Evolutionary conservation across 495 filamentous ascomycete species (phyloP), one percentile per base, ranked within the genome.

Genomic region (Daldinia grandis): DNA sequence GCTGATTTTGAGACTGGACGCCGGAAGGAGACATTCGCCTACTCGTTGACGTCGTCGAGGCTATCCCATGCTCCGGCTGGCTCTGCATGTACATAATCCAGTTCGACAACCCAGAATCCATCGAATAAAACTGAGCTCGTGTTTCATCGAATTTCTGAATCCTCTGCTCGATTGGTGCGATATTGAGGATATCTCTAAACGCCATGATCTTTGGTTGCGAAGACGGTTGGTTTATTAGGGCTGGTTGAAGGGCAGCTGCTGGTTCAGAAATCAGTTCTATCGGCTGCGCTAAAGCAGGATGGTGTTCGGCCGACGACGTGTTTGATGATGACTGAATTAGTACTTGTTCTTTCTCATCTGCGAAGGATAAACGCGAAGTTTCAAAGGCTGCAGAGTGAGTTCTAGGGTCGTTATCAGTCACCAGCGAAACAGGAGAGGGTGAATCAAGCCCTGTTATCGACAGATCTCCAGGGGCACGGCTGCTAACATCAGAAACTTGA

Each of bases 101-200:
- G 56, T 90, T 80, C n/a, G 81, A 78, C 10, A 97, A 79, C 3
- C 94, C 93, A 7, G 90, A 90, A 60, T 97, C 87, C 60, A 90
- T 85, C 9, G 82, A 78, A 1, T 91, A 89, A 68, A 92, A 93
- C 58, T 92, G 88, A 15, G 83, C 79, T 53, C 92, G 85, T 0
- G 91, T 90, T 35, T 87, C 86, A 68, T 93, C 85, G 74, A 89
- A 95, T 1, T 87, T 87, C 37, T 82, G 78, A 50, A 93, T 90
- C 24, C 93, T 88, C 40, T 94, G 90, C 25, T 83, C 73, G 0
- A 86, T 71, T 5, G 85, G 81, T 19, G 85, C 83, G 35, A 93
- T 81, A 4, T 86, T 86, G 54, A 93, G 80, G 53, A 95, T 95
- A 38, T 94, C 89, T 24, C 90, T 86, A 78, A 94, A 94, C 5